Conservation (phyloP, 2,329 filamentous ascomycete species). For the Herpotrichia juniperi region DNA sequence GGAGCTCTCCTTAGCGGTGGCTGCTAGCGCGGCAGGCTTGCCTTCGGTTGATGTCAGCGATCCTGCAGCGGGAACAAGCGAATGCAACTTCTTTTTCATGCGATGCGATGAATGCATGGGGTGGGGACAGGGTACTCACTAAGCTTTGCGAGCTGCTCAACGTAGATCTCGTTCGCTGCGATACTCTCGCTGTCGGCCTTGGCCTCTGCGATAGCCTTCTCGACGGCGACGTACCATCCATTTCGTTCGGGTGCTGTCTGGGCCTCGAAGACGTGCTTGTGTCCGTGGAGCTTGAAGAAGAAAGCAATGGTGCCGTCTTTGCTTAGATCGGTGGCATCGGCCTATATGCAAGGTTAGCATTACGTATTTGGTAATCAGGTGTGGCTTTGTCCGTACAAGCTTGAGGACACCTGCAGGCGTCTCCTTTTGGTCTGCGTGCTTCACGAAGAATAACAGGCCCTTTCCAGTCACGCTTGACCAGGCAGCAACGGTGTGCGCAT, state of each 20-base stretch:
- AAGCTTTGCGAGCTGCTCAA: slow-evolving; percentile 77
- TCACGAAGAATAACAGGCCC: slow-evolving; percentile 90
- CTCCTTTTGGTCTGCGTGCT: slow-evolving; percentile 81
- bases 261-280: slow-evolving; percentile 96
- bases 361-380: not conserved
- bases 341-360: slow-evolving; percentile 52
- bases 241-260: slow-evolving; percentile 76
- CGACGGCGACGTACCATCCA: slow-evolving; percentile 86
- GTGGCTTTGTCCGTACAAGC: slow-evolving; percentile 65
- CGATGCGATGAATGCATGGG: slow-evolving; percentile 25
- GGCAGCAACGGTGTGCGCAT: slow-evolving; percentile 79
- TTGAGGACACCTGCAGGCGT: slow-evolving; percentile 82
- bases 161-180: slow-evolving; percentile 83
- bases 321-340: slow-evolving; percentile 73
- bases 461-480: slow-evolving; percentile 95
- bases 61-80: slow-evolving; percentile 39
- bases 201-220: slow-evolving; percentile 82
- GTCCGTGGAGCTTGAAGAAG: slow-evolving; percentile 79
- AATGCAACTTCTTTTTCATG: slow-evolving; percentile 24
- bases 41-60: slow-evolving; percentile 46
- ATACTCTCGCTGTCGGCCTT: slow-evolving; percentile 79
- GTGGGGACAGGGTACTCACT: too few species aligned
- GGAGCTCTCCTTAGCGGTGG: slow-evolving; percentile 46
- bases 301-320: slow-evolving; percentile 82
- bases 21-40: slow-evolving; percentile 49